These are phyloP conservation scores for Moesziomyces sp. DNA, from an alignment of 1,284 basidiomycete species.

Conservation along the genomic window DNA sequence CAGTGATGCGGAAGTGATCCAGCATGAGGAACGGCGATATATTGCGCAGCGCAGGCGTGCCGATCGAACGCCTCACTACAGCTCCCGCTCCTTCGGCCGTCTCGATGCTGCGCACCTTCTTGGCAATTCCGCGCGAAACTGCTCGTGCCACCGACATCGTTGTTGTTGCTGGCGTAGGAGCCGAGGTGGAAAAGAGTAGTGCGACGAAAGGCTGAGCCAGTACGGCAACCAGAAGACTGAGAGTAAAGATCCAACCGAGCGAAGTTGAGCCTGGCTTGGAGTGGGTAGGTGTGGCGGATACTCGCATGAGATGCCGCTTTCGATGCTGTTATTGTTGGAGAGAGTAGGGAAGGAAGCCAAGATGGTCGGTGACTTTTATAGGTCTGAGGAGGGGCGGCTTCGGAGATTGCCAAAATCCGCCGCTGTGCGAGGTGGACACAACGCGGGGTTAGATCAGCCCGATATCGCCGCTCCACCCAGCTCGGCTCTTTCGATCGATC, in stretches of 20 bases:
- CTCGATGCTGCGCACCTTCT: slow-evolving; percentile 82
- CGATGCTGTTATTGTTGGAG: not conserved
- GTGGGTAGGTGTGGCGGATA: not conserved
- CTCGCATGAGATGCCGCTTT: not conserved
- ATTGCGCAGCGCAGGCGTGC: slow-evolving; percentile 79
- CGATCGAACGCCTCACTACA: slow-evolving; percentile 88
- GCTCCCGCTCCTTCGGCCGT: slow-evolving; percentile 89
- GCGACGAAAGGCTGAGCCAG: slow-evolving; percentile 5
- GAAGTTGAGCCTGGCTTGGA: not conserved
- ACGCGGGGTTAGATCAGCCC: too few relatives aligned
- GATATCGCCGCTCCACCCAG: too few relatives aligned
- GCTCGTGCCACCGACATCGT: slow-evolving; percentile 11
- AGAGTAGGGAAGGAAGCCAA: too few relatives aligned
- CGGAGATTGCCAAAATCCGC: not conserved
- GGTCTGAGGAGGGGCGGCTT: not conserved
- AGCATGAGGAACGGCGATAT: slow-evolving; percentile 88
- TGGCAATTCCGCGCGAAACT: slow-evolving; percentile 77
- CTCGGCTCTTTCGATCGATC: too few relatives aligned
- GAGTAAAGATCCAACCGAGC: not conserved
- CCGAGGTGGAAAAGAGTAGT: not conserved
- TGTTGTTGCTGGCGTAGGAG: not conserved
- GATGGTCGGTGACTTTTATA: too few relatives aligned
- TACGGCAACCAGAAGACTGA: not conserved
- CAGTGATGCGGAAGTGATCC: slow-evolving; percentile 70
- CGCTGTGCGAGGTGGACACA: too few relatives aligned